Percentiles rank a stretch among this genome's conserved stretches.
phyloP scores from a whole-genome alignment of 129 eudicot species.

The Flaveria brownii region DNA sequence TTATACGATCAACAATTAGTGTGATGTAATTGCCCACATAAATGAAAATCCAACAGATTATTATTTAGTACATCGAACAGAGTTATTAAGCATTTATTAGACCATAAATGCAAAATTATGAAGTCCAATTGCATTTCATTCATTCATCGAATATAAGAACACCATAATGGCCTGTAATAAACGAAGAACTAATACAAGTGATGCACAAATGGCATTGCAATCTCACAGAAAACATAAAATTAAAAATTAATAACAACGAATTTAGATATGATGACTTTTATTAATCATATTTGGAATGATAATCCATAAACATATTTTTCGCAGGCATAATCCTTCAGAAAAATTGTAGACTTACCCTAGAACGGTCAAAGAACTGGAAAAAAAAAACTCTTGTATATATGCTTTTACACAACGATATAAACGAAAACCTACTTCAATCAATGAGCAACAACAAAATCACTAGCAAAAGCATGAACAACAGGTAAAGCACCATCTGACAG shows the following conservation, averaged over 20 bases:
- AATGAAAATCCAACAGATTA: neutral
- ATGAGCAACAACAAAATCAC: constrained; percentile 51
- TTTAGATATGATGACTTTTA: constrained; percentile 18
- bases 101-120: constrained; percentile 8
- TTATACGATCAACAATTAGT: neutral
- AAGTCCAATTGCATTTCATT: neutral
- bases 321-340: too few relatives aligned
- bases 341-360: neutral
- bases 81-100: constrained; percentile 1
- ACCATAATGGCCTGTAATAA: constrained; percentile 1
- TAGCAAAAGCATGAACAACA: constrained; percentile 39
- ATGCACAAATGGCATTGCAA: neutral
- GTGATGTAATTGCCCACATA: neutral
- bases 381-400: neutral
- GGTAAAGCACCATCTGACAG: constrained; percentile 39
- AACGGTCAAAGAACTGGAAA: neutral
- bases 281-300: constrained; percentile 18
- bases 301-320: too few relatives aligned
- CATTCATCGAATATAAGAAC: neutral
- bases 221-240: neutral
- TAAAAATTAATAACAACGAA: neutral
- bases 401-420: neutral
- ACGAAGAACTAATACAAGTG: neutral
- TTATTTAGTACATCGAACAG: neutral
- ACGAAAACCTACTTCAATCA: constrained; percentile 29